phyloP scores from a whole-genome alignment of 2,329 filamentous ascomycete species.

The Claviceps spartinae region DNA sequence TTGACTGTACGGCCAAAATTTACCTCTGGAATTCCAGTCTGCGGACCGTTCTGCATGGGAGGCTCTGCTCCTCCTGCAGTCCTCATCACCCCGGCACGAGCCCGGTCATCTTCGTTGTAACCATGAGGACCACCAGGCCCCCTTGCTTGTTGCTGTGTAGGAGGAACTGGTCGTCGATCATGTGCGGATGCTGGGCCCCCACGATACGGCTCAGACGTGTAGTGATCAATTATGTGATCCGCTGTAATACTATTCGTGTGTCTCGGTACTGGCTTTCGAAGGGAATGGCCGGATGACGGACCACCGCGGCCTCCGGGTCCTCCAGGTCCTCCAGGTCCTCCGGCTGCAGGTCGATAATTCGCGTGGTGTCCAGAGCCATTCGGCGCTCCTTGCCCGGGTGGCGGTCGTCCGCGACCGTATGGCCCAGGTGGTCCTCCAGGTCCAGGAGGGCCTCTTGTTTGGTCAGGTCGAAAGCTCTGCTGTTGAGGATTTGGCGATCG shows the following conservation, averaged over 20 bases:
- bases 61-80: conserved; percentile 49
- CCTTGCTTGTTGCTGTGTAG: conserved; percentile 13
- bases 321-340: conserved; percentile 12
- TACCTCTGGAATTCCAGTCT: conserved; percentile 54
- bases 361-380: conserved; percentile 8
- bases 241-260: conserved; percentile 18
- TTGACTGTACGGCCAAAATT: conserved; percentile 80
- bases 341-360: conserved; percentile 15
- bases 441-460: conserved; percentile 5
- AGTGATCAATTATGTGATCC: conserved; percentile 27
- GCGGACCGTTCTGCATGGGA: conserved; percentile 11
- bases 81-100: conserved; percentile 67
- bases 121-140: conserved; percentile 37
- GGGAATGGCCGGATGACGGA: conserved; percentile 11
- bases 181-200: conserved; percentile 8
- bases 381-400: conserved; percentile 7
- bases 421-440: conserved; percentile 10
- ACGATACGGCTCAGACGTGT: conserved; percentile 16
- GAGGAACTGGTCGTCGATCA: conserved; percentile 6
- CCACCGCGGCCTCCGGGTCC: conserved; percentile 12
- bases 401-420: conserved; percentile 11
- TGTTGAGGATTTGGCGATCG: conserved; percentile 18
- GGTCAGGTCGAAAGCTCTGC: conserved; percentile 14
- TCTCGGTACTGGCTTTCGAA: conserved; percentile 18
- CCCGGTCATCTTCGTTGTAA: conserved; percentile 44